Conservation (phyloP, 306 rosid genomes). For the Chamaecrista fasciculata region DNA sequence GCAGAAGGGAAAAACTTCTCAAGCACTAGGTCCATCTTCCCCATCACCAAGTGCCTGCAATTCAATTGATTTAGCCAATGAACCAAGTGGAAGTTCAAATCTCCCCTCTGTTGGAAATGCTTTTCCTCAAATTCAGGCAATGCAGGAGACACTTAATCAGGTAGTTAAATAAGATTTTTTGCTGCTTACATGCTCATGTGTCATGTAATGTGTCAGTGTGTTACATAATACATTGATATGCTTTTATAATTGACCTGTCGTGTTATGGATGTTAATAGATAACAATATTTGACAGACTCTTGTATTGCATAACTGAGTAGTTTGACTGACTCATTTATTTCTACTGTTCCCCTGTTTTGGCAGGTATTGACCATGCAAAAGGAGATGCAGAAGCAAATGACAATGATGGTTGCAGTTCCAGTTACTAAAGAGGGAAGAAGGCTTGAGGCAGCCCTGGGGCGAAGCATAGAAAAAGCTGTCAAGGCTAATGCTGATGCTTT, state of each 20-base stretch:
- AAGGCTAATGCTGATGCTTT: slow-evolving; percentile 76
- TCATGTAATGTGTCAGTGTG: neutral
- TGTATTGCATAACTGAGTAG: slow-evolving; percentile 16
- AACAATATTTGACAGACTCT: neutral
- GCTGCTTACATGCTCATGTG: neutral
- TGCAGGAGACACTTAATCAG: slow-evolving; percentile 89
- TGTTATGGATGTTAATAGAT: neutral
- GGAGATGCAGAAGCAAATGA: slow-evolving; percentile 89
- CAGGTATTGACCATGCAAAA: slow-evolving; percentile 81
- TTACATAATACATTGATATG: neutral
- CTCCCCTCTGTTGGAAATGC: slow-evolving; percentile 54
- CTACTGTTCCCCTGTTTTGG: slow-evolving; percentile 11
- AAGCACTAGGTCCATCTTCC: slow-evolving; percentile 54
- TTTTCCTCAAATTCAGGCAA: slow-evolving; percentile 56
- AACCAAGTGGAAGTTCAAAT: slow-evolving; percentile 56
- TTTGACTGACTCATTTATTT: slow-evolving; percentile 21
- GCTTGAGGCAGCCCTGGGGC: slow-evolving; percentile 77
- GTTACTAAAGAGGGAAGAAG: slow-evolving; percentile 89
- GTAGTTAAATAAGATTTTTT: slow-evolving; percentile 34
- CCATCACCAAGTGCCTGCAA: slow-evolving; percentile 51
- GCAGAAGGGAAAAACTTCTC: slow-evolving; percentile 74
- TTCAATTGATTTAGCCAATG: slow-evolving; percentile 56
- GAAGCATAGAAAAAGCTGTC: slow-evolving; percentile 74
- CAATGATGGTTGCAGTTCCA: slow-evolving; percentile 66
- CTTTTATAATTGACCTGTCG: neutral